Conservation (phyloP, 495 filamentous ascomycete species). For the Penicillium antarcticum region DNA sequence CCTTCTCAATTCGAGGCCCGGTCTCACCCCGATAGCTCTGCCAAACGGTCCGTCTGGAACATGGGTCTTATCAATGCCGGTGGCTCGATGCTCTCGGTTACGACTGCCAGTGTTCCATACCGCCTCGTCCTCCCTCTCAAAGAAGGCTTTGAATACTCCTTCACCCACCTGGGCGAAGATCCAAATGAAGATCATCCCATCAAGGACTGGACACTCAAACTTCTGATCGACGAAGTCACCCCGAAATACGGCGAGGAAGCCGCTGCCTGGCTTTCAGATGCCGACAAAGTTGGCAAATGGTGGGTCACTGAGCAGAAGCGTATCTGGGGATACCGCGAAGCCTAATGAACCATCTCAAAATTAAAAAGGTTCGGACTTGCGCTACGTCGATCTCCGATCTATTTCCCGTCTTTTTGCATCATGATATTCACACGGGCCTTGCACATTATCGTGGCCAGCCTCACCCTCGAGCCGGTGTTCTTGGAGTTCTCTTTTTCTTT, state of each 20-base stretch:
- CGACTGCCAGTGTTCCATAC: constrained; percentile 32
- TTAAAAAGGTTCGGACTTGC: background rate
- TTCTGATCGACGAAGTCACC: constrained; percentile 21
- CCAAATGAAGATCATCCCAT: constrained; percentile 31
- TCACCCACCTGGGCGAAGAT: constrained; percentile 34
- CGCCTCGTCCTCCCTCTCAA: constrained; percentile 40
- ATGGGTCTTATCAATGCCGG: constrained; percentile 46
- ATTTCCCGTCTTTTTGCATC: background rate
- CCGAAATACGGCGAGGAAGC: constrained; percentile 30
- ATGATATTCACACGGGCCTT: too few species aligned
- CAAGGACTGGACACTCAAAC: constrained; percentile 25
- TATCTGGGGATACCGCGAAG: constrained; percentile 39
- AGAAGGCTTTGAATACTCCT: constrained; percentile 36
- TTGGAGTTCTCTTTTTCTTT: too few species aligned
- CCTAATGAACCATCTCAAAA: background rate
- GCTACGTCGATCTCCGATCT: background rate
- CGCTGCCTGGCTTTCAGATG: constrained; percentile 36
- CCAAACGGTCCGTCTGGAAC: constrained; percentile 26
- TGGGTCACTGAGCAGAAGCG: constrained; percentile 37
- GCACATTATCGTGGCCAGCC: too few species aligned
- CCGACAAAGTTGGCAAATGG: constrained; percentile 37
- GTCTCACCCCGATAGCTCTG: constrained; percentile 4
- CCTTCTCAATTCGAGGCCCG: background rate
- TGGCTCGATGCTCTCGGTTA: constrained; percentile 35
- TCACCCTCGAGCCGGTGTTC: too few species aligned